Evolutionary conservation across 208 protist species (phyloP).

Genomic region (Leishmania guyanensis): DNA sequence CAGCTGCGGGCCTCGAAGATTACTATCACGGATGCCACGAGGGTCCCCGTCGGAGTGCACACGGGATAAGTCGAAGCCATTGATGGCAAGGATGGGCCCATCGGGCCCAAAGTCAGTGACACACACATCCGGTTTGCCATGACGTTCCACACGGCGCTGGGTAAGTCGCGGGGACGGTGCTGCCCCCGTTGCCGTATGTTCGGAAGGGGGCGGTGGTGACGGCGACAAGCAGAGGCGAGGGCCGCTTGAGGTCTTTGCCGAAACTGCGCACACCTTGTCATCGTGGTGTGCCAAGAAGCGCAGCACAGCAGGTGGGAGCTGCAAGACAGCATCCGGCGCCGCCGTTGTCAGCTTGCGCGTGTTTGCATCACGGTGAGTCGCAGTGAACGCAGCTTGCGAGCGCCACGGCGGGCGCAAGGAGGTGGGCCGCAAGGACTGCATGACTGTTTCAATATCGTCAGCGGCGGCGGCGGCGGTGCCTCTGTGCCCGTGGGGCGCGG

Average conservation of each 20-base stretch:
- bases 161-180: neutral
- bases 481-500: neutral
- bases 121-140: too few relatives aligned
- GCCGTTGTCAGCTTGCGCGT: neutral
- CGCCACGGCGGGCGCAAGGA: neutral
- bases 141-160: neutral
- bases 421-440: neutral
- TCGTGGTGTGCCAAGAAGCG: neutral
- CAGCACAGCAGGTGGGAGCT: neutral
- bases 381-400: neutral
- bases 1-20: neutral
- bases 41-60: neutral
- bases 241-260: neutral
- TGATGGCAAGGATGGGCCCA: neutral
- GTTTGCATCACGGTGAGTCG: neutral
- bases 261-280: neutral
- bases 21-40: neutral
- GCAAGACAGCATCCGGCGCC: neutral
- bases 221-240: too few relatives aligned
- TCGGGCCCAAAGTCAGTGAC: neutral
- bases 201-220: neutral
- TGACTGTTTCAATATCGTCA: neutral
- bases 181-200: neutral
- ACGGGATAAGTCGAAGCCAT: neutral
- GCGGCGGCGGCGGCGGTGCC: neutral